These are phyloP conservation scores for Hortiboletus flavorubellus DNA, from an alignment of 768 basidiomycete species.

Conservation along the genomic window DNA sequence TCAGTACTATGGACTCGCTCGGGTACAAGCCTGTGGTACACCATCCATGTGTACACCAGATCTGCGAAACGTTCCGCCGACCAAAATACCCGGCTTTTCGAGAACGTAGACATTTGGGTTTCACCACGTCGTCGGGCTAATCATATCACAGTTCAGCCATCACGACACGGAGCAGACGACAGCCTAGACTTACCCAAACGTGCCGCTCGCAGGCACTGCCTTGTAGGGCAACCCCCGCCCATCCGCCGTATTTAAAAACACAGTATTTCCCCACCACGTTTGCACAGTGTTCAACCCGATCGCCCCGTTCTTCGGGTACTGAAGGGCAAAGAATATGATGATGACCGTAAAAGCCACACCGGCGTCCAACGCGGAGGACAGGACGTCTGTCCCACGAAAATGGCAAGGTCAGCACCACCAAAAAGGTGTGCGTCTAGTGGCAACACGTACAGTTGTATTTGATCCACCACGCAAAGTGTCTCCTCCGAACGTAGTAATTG, in stretches of 20 bases:
- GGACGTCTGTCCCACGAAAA: constrained; percentile 39
- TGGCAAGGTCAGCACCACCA: constrained; percentile 14
- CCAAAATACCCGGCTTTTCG: no score
- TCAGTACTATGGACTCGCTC: no score
- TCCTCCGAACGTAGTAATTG: constrained; percentile 57
- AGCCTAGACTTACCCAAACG: constrained; percentile 28
- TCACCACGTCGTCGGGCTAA: constrained; percentile 14
- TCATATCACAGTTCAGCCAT: neutral
- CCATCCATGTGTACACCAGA: no score
- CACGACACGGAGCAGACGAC: neutral
- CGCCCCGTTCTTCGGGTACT: constrained; percentile 57
- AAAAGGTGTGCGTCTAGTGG: no score
- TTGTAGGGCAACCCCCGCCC: constrained; percentile 5
- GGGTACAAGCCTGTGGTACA: no score
- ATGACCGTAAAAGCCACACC: constrained; percentile 59
- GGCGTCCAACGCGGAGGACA: constrained; percentile 67
- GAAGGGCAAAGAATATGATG: constrained; percentile 54
- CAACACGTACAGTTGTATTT: constrained; percentile 42
- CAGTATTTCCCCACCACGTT: constrained; percentile 69
- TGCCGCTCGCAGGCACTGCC: constrained; percentile 9
- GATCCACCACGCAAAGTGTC: constrained; percentile 66
- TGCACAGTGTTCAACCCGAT: constrained; percentile 54
- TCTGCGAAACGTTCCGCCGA: no score
- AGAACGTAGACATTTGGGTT: no score
- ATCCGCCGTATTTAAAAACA: constrained; percentile 22